Evolutionary conservation across 2,329 filamentous ascomycete genomes (phyloP).

Genomic region (Fusarium denticulatum): DNA sequence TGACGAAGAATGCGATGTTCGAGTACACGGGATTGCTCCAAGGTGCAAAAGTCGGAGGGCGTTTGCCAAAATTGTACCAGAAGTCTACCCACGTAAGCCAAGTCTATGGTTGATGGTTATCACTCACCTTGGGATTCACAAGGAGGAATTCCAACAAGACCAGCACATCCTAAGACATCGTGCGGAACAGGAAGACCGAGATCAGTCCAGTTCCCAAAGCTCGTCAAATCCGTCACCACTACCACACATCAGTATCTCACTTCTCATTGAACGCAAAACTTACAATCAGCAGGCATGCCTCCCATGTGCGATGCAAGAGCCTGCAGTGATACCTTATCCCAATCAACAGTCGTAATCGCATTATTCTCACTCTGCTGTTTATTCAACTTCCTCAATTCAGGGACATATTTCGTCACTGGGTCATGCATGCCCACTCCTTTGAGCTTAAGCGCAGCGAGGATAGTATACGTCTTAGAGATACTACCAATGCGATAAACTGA

Average conservation of each 20-base stretch:
- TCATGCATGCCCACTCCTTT: constrained; percentile 1
- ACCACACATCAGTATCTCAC: not conserved
- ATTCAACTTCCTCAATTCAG: not conserved
- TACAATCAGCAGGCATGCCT: constrained; percentile 6
- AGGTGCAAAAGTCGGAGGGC: not conserved
- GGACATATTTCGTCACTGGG: constrained; percentile 17
- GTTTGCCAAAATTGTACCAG: constrained; percentile 19
- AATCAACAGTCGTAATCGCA: not conserved
- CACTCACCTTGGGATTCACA: not conserved
- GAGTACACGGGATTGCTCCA: constrained; percentile 6
- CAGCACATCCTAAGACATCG: not conserved
- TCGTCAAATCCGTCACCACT: constrained; percentile 12
- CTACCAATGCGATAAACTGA: constrained; percentile 14
- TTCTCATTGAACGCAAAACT: not conserved
- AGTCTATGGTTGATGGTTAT: not conserved
- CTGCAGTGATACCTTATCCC: not conserved
- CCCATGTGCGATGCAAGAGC: constrained; percentile 15
- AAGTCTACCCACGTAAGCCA: not conserved
- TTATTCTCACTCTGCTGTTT: constrained; percentile 1
- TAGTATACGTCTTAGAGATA: constrained; percentile 5
- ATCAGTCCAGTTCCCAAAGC: not conserved
- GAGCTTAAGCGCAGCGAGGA: not conserved
- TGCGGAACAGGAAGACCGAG: not conserved
- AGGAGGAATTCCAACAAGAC: not conserved
- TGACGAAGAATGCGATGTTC: not conserved